These are phyloP conservation scores for Pseudogymnoascus sp. DNA, from an alignment of 2,329 filamentous ascomycete genomes.

Conservation along the genomic window DNA sequence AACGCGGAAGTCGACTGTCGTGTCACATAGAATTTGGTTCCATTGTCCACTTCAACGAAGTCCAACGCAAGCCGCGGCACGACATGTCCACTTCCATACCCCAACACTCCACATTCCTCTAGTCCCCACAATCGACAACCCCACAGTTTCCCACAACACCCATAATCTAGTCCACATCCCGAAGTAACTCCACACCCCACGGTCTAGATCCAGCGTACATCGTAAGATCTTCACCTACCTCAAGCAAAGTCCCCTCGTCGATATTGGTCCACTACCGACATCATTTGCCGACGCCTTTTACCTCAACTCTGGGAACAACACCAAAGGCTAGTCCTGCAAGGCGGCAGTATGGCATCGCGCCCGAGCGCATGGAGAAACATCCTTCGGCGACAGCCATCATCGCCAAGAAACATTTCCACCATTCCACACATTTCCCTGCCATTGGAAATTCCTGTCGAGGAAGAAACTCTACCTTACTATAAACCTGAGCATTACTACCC, in stretches of 20 bases:
- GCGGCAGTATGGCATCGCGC: neutral
- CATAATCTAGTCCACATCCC: neutral
- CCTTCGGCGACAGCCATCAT: neutral
- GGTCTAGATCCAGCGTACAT: neutral
- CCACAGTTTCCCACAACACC: neutral
- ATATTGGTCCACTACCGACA: neutral
- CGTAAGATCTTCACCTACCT: neutral
- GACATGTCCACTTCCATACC: neutral
- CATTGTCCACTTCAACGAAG: neutral
- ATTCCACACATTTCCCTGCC: neutral
- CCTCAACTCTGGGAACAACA: neutral
- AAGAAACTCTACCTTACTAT: neutral
- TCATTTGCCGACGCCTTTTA: neutral
- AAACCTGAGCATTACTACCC: conserved; percentile 13
- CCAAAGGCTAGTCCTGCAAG: neutral
- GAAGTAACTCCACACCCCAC: neutral
- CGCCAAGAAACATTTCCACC: neutral
- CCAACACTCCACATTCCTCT: neutral
- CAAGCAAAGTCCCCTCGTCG: neutral
- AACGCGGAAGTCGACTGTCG: neutral
- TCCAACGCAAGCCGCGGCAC: neutral
- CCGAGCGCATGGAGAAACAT: neutral
- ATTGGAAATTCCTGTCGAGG: neutral
- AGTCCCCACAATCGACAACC: neutral
- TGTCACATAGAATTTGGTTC: neutral